Conservation (phyloP, 2,329 filamentous ascomycete species). For the Colletotrichum abscissum region DNA sequence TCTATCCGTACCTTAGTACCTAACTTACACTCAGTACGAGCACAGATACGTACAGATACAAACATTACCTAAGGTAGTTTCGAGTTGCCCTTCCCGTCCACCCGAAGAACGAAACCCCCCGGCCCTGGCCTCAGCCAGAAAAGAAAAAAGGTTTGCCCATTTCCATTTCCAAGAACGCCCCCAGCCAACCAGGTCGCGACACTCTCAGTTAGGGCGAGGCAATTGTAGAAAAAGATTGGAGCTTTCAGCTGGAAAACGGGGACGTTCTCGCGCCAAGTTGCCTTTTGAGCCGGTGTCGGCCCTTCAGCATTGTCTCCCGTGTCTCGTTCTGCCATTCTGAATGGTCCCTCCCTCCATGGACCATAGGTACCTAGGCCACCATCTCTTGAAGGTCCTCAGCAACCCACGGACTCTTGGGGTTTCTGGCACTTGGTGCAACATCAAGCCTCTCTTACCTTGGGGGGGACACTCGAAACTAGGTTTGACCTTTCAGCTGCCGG, state of each 20-base stretch:
- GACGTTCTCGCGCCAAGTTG: constrained; percentile 23
- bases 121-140: background rate
- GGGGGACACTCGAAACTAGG: background rate
- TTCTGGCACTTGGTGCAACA: too few species aligned
- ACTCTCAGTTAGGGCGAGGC: background rate
- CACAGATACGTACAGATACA: too few species aligned
- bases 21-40: too few species aligned
- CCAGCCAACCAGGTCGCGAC: background rate
- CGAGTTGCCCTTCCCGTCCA: background rate
- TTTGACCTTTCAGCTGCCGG: constrained; percentile 10
- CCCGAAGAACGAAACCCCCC: background rate
- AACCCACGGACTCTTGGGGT: background rate
- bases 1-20: background rate
- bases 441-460: too few species aligned
- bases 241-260: background rate
- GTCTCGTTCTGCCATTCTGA: background rate
- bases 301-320: constrained; percentile 5
- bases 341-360: background rate
- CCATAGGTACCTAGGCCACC: too few species aligned
- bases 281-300: constrained; percentile 23
- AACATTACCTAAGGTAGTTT: background rate
- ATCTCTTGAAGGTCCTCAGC: background rate
- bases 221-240: too few species aligned
- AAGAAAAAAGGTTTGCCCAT: background rate
- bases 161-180: background rate